Evolutionary conservation across 345 rosid genomes (phyloP).

Genomic region (Capsella bursapastoris): DNA sequence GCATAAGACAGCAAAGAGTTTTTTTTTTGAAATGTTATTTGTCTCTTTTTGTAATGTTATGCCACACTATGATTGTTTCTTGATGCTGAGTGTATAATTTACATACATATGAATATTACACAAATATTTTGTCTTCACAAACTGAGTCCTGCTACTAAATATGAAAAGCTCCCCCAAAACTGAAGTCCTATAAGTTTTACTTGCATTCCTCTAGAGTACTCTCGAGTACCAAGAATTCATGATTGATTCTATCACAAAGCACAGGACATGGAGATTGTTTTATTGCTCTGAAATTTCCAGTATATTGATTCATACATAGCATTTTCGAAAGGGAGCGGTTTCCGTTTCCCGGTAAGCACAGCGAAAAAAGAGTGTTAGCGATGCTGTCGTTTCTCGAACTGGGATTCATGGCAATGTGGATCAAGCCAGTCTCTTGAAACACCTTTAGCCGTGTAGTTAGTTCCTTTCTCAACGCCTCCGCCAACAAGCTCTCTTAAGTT

Average conservation of each 20-base stretch:
- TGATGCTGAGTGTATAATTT: conserved; percentile 28
- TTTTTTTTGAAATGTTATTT: background rate
- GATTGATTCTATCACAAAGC: background rate
- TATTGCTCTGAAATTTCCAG: background rate
- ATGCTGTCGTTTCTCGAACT: conserved; percentile 61
- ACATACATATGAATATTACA: background rate
- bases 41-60: background rate
- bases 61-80: conserved; percentile 15
- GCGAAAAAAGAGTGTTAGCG: background rate
- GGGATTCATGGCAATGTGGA: conserved; percentile 89
- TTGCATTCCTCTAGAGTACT: background rate
- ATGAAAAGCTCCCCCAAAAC: conserved; percentile 1
- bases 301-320: conserved; percentile 26
- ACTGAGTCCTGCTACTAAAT: background rate
- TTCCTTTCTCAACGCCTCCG: conserved; percentile 51
- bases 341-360: background rate
- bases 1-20: conserved; percentile 3
- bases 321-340: background rate
- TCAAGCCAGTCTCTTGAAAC: conserved; percentile 84
- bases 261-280: background rate
- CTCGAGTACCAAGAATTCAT: background rate
- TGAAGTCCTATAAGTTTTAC: background rate
- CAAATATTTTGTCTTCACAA: background rate
- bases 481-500: conserved; percentile 79
- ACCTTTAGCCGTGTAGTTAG: conserved; percentile 57